Percentiles rank a stretch among this genome's conserved stretches.
These are phyloP conservation scores for Melaleuca alternifolia DNA, from an alignment of 345 rosid genomes.

Conservation along the genomic window DNA sequence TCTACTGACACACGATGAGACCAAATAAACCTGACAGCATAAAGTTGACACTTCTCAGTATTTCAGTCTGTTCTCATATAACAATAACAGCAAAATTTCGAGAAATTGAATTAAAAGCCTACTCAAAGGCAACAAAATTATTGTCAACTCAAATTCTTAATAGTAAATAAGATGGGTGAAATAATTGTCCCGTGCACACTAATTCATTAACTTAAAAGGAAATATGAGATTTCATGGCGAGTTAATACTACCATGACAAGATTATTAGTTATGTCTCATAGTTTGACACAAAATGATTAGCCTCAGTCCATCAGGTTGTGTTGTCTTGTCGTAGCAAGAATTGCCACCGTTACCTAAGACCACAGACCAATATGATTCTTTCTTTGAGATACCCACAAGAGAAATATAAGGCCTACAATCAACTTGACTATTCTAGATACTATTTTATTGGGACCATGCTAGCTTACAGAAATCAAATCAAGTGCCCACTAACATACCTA, in stretches of 20 bases:
- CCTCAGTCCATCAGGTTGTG: not conserved
- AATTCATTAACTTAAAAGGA: not conserved
- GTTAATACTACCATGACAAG: not conserved
- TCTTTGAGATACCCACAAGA: not conserved
- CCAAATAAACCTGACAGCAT: not conserved
- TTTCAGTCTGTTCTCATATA: not conserved
- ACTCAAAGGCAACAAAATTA: too few relatives aligned
- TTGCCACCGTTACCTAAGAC: not conserved
- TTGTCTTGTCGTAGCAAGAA: not conserved
- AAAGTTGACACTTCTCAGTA: not conserved
- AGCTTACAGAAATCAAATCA: not conserved
- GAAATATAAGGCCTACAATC: not conserved
- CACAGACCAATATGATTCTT: not conserved
- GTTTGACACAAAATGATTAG: not conserved
- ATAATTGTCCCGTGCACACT: not conserved
- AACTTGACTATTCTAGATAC: not conserved
- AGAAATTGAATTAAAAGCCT: not conserved
- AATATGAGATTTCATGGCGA: not conserved
- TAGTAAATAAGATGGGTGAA: not conserved
- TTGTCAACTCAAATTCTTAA: not conserved
- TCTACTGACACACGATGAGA: not conserved
- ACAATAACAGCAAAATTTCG: not conserved
- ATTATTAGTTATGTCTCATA: not conserved
- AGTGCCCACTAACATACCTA: not conserved
- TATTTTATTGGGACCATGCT: not conserved